Base-by-base conservation (phyloP, 768 basidiomycete species). In the Xerocomus potaroensis region DNA sequence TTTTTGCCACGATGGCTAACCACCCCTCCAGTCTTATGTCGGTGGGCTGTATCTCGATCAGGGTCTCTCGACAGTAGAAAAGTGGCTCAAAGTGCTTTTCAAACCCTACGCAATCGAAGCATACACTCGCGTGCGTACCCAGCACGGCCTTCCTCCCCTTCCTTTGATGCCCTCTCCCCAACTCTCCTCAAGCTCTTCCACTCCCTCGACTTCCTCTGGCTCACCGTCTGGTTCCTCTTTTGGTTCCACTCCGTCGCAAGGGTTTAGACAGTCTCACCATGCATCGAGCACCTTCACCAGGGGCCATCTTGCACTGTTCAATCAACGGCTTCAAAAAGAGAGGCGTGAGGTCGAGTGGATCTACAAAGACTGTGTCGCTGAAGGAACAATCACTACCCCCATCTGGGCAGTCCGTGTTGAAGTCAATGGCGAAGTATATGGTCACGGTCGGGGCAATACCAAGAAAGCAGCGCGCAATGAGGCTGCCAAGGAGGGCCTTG, bases 391-490 rank as follows among this genome's bases (percentile, higher is more conserved):
- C 58, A 76, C 81, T n/a, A 90, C 87, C 19, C 86, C 88, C 3
- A 76, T 87, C 50, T 91, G 88, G 88, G 72, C 67, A 41, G 87
- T 80, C 38, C 77, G 70, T 50, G 83, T 82, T 31, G 63, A 81
- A 36, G 78, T 89, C 40, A 76, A 82, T 36, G 80, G 80, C 3
- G 70, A 77, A 44, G 67, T 74, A 38, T 74, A 75, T 66, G 87
- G 86, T 5, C 60, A 61, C 11, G 88, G 88, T 1, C 73, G 68
- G 45, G 88, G 86, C 9, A 78, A 75, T 53, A 89, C 85, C 33
- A 91, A 91, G 75, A 87, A 83, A 62, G 76, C 78, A 1, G 88
- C 88, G 1, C 74, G 83, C 59, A 88, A 89, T 58, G 87, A 87
- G 60, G 88, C 88, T 5, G 88, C 88, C 24, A 89, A 87, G 63